Conservation (phyloP, 2,329 filamentous ascomycete genomes). For the Stromatinia cepivora region DNA sequence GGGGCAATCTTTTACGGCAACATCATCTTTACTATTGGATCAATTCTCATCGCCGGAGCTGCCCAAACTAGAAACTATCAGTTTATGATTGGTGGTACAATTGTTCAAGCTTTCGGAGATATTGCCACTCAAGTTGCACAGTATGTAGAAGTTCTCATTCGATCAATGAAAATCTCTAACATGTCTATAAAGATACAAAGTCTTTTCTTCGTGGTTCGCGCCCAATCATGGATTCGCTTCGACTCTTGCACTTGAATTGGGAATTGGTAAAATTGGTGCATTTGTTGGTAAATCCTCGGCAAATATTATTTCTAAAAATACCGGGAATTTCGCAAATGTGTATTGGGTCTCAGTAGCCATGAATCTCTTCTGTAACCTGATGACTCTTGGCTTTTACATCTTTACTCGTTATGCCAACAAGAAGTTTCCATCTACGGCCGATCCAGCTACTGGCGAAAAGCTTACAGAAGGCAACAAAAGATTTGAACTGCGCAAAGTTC, state of each 20-base stretch:
- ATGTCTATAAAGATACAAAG: conserved; percentile 49
- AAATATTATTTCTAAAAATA: conserved; percentile 49
- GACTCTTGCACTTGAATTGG: conserved; percentile 60
- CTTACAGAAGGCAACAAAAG: conserved; percentile 61
- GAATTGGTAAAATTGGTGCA: conserved; percentile 59
- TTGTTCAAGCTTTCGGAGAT: conserved; percentile 52
- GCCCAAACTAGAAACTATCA: conserved; percentile 56
- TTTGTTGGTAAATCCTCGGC: conserved; percentile 62
- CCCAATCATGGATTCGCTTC: conserved; percentile 62
- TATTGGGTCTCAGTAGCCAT: conserved; percentile 64
- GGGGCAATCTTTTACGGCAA: conserved; percentile 59
- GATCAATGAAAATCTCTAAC: background rate
- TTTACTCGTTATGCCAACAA: conserved; percentile 50
- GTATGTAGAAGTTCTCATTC: background rate
- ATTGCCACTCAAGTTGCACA: conserved; percentile 64
- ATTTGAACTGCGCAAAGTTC: conserved; percentile 56
- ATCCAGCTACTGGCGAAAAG: conserved; percentile 58
- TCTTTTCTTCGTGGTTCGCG: conserved; percentile 65
- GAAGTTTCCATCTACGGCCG: conserved; percentile 33
- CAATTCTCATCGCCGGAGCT: conserved; percentile 59
- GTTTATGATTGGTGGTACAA: conserved; percentile 59
- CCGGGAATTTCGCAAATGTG: conserved; percentile 61
- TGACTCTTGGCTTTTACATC: conserved; percentile 54
- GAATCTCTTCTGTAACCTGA: conserved; percentile 62
- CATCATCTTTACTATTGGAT: conserved; percentile 56